These are phyloP conservation scores for Combretum micranthum DNA, from an alignment of 345 rosid genomes.

Conservation along the genomic window DNA sequence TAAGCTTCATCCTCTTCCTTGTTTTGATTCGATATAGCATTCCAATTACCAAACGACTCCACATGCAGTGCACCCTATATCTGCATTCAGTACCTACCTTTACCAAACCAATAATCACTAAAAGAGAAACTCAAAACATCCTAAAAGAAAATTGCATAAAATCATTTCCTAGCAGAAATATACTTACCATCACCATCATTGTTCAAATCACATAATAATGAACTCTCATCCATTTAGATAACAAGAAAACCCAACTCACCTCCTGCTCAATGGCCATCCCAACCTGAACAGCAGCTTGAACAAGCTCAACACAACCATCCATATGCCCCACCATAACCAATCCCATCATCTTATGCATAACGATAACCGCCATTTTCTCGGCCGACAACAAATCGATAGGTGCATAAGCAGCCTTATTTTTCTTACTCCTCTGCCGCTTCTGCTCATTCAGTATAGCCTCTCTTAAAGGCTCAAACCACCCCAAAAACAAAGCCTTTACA, in stretches of 20 bases:
- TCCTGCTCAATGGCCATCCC: constrained; percentile 89
- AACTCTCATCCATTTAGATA: no score
- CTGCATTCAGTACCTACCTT: no score
- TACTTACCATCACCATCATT: no score
- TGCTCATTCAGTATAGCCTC: constrained; percentile 76
- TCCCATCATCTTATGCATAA: constrained; percentile 94
- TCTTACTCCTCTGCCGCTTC: constrained; percentile 48
- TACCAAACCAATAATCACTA: no score
- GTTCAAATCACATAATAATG: no score
- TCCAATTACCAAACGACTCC: no score
- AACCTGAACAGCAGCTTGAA: constrained; percentile 79
- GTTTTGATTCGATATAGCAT: no score
- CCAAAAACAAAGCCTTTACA: constrained; percentile 72
- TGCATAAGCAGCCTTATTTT: constrained; percentile 67
- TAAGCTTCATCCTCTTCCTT: no score
- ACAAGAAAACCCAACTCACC: constrained; percentile 37
- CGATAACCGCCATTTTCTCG: constrained; percentile 90
- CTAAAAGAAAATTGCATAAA: no score
- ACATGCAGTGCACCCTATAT: no score
- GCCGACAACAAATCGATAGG: constrained; percentile 75
- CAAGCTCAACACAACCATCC: constrained; percentile 69
- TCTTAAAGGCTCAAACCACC: constrained; percentile 86
- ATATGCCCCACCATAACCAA: constrained; percentile 59
- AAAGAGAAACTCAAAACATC: no score
- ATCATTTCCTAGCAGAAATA: no score